phyloP scores from a whole-genome alignment of 1,284 basidiomycete species.

The Ganoderma meredithae region DNA sequence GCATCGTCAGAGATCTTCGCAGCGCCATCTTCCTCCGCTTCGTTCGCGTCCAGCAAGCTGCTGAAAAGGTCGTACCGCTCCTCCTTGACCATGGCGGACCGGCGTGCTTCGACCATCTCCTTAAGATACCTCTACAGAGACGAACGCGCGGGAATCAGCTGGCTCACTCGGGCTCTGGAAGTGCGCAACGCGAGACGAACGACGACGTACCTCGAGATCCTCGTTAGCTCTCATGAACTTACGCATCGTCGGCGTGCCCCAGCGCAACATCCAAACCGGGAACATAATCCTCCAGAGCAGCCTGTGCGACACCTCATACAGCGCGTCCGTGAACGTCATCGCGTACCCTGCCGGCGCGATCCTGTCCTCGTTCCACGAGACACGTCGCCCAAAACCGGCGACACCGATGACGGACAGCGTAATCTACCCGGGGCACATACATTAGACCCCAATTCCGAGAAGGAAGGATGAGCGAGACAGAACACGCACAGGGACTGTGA shows the following conservation, averaged over 20 bases:
- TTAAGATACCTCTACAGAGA: slow-evolving; percentile 54
- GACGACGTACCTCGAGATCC: slow-evolving; percentile 53
- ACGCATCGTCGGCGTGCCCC: slow-evolving; percentile 47
- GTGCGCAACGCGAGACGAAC: neutral
- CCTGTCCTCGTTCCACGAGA: slow-evolving; percentile 58
- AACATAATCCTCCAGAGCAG: slow-evolving; percentile 52
- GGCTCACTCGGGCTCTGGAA: neutral
- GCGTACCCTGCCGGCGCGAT: slow-evolving; percentile 52
- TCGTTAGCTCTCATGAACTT: slow-evolving; percentile 50
- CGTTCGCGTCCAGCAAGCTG: slow-evolving; percentile 58
- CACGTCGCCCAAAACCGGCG: slow-evolving; percentile 63
- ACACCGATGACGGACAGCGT: slow-evolving; percentile 63
- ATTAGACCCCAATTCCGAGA: neutral
- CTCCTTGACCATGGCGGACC: slow-evolving; percentile 46
- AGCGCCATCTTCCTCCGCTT: slow-evolving; percentile 42
- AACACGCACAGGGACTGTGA: slow-evolving; percentile 56
- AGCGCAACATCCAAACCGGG: slow-evolving; percentile 51
- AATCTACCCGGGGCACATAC: slow-evolving; percentile 45
- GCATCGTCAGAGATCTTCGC: slow-evolving; percentile 54
- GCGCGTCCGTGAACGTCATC: slow-evolving; percentile 63
- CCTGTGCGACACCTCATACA: slow-evolving; percentile 54
- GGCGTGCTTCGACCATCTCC: slow-evolving; percentile 61
- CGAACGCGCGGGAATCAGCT: neutral
- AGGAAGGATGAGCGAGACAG: neutral
- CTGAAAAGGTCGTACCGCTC: slow-evolving; percentile 62